Conservation (phyloP, 805 yeast genomes). For the Pichia insulana region DNA sequence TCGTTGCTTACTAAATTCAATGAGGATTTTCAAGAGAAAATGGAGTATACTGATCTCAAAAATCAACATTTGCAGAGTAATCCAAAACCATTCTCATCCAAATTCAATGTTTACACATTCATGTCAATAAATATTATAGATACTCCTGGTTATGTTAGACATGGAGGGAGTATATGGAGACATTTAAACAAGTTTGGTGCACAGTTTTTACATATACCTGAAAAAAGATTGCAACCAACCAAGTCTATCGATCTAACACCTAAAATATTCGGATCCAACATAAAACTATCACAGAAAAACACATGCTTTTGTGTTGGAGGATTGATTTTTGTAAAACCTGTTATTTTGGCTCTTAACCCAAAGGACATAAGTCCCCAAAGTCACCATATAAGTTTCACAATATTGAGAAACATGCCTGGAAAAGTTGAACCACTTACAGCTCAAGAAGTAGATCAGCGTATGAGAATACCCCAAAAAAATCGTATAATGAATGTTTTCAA, state of each 20-base stretch:
- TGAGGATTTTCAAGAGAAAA: not conserved
- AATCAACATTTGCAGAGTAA: slow-evolving; percentile 1
- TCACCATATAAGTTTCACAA: not conserved
- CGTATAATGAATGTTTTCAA: not conserved
- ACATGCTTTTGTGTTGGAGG: not conserved
- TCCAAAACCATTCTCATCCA: slow-evolving; percentile 6
- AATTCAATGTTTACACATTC: slow-evolving; percentile 11
- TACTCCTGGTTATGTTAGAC: slow-evolving; percentile 24
- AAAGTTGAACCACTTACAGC: not conserved
- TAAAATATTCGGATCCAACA: not conserved
- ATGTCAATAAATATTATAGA: slow-evolving; percentile 18
- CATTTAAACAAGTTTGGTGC: slow-evolving; percentile 10
- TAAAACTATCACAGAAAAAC: not conserved
- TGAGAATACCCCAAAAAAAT: not conserved
- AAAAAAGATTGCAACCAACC: not conserved
- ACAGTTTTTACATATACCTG: slow-evolving; percentile 3
- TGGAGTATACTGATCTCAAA: slow-evolving; percentile 1
- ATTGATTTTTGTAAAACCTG: slow-evolving; percentile 4
- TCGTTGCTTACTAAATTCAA: slow-evolving; percentile 4
- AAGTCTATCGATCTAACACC: not conserved
- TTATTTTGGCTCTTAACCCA: slow-evolving; percentile 1
- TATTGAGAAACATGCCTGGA: slow-evolving; percentile 4
- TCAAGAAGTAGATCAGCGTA: not conserved
- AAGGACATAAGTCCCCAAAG: not conserved
- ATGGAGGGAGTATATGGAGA: slow-evolving; percentile 16